Base-by-base conservation (phyloP, 2,329 filamentous ascomycete species). In the Penicillium sp. region DNA sequence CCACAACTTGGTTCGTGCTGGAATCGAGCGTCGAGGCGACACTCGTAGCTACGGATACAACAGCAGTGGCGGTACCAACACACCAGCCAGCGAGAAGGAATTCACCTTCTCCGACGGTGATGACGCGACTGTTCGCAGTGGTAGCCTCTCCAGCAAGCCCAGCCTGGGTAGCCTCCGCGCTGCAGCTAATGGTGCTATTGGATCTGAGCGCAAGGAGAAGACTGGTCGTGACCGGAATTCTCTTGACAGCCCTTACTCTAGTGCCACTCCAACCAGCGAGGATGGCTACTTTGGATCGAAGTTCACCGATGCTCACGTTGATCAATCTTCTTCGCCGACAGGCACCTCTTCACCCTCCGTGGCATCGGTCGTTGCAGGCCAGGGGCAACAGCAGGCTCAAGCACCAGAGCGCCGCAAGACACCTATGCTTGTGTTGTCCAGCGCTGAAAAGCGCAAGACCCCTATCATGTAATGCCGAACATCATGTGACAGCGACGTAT, bases 381-480 rank as follows among this genome's bases (percentile, higher is more conserved):
- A 74, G 81, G 85, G 72, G 74, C 82, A 58, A 74, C 82, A 58
- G 80, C 85, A 57, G 64, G 76, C 76, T 39, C 73, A 74, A 47
- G 80, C 83, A 59, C 70, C 71, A 39, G 79, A 81, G 53, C 85
- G 90, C 74, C 89, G 90, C 74, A 92, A 87, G 79, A 88, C 88
- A 63, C 88, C 90, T 49, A 87, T 91, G 80, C 84, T 96, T 68
- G 88, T 96, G 61, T 82, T 96, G 61, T 92, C 89, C 61, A 92
- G 86, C 71, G 88, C 86, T 57, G 91, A 95, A 79, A 96, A 95
- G 84, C 88, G 91, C 73, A 95, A 90, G 81, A 87, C 83, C 74
- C 78, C 81, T 54, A 73, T 83, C 68, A 82, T 81, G 67, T 86
- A 78, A 77, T 65, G 60, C 63, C 58, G 57, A 65, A 56, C 64